phyloP scores from a whole-genome alignment of 768 basidiomycete species.

The Xanthoconium purpureum region DNA sequence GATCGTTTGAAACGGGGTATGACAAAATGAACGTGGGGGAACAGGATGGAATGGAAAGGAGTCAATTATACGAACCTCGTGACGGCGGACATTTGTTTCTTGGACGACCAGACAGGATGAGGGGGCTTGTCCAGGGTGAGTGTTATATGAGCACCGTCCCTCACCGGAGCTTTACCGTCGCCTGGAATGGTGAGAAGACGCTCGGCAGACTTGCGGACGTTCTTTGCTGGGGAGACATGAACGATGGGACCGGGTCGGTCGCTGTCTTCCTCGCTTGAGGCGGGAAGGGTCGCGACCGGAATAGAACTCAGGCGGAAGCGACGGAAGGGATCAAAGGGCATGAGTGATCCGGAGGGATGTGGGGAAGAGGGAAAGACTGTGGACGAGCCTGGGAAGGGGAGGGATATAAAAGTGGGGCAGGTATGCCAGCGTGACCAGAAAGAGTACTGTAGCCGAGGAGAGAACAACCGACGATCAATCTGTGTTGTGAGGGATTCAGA shows the following conservation, averaged over 20 bases:
- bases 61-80: conserved; percentile 13
- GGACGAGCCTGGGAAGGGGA: not conserved
- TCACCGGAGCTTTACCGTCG: not conserved
- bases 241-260: not conserved
- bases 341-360: not conserved
- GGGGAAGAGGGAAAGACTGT: not conserved
- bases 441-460: conserved; percentile 9
- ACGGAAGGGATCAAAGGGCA: conserved; percentile 22
- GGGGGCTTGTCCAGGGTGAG: not conserved
- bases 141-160: not conserved
- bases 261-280: conserved; percentile 22
- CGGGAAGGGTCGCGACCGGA: not conserved
- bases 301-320: conserved; percentile 21
- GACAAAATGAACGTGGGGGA: not conserved
- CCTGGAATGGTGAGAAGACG: not conserved
- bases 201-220: not conserved
- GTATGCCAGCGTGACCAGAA: conserved; percentile 7
- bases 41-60: not conserved
- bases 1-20: not conserved
- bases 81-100: conserved; percentile 1
- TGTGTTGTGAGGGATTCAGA: not conserved
- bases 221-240: conserved; percentile 6
- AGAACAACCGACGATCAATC: conserved; percentile 8
- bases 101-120: not conserved
- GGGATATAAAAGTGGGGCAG: conserved; percentile 6